Evolutionary conservation across 352 stramenopile genomes (phyloP).

Genomic region (Pythium periplocum): DNA sequence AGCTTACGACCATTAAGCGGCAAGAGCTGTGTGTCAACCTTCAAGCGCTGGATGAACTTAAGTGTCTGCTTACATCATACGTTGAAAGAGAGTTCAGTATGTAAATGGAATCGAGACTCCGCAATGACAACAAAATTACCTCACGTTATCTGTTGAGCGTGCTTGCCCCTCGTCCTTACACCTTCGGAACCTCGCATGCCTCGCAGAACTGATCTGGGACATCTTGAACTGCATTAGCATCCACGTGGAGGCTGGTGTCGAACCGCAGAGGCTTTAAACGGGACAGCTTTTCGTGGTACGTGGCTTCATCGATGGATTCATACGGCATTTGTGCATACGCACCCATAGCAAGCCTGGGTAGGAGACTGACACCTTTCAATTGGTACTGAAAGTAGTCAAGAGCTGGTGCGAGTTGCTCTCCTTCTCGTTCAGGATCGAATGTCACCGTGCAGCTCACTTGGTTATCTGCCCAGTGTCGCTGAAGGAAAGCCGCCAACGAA

Average conservation of each 20-base stretch:
- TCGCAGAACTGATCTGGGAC: slow-evolving; percentile 63
- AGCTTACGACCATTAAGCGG: too few species aligned
- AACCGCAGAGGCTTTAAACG: slow-evolving; percentile 40
- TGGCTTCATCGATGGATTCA: slow-evolving; percentile 77
- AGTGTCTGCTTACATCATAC: too few species aligned
- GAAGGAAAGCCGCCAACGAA: slow-evolving; percentile 87
- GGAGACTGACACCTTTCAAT: slow-evolving; percentile 89
- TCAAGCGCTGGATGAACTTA: too few species aligned
- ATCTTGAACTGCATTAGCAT: slow-evolving; percentile 24
- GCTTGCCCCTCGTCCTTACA: too few species aligned
- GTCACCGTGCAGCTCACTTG: slow-evolving; percentile 93
- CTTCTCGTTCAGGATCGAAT: slow-evolving; percentile 88
- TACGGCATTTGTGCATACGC: slow-evolving; percentile 91
- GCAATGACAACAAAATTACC: too few species aligned
- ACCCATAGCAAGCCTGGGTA: slow-evolving; percentile 74
- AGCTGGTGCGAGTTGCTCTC: slow-evolving; percentile 64
- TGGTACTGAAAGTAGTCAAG: slow-evolving; percentile 94
- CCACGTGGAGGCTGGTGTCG: slow-evolving; percentile 18
- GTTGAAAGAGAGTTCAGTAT: too few species aligned
- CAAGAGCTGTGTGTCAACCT: too few species aligned
- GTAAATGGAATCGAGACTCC: too few species aligned
- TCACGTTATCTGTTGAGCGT: too few species aligned
- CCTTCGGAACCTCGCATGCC: slow-evolving; percentile 19
- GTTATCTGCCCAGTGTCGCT: slow-evolving; percentile 94
- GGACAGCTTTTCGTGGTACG: slow-evolving; percentile 50